phyloP scores from a whole-genome alignment of 2,329 filamentous ascomycete genomes.

The Graphilbum ipis-grandicollis region DNA sequence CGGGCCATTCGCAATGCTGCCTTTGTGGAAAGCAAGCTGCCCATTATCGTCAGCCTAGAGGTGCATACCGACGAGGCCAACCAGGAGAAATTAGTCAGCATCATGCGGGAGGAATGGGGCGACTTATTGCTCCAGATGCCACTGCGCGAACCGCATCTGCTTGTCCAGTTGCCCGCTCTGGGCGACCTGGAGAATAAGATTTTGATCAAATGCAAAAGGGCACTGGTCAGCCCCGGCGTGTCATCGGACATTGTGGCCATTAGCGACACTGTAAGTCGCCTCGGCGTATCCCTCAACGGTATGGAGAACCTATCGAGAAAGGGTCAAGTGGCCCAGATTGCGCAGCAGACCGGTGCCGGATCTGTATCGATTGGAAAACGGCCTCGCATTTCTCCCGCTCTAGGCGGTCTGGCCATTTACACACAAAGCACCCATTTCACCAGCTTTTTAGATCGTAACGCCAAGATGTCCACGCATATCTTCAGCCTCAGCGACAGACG shows the following conservation, averaged over 20 bases:
- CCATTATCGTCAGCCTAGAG: conserved; percentile 82
- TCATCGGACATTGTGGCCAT: no score
- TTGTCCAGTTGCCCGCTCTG: conserved; percentile 46
- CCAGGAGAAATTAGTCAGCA: conserved; percentile 81
- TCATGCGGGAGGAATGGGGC: conserved; percentile 82
- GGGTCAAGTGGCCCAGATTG: conserved; percentile 13
- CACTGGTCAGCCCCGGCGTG: no score
- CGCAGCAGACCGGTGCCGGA: no score
- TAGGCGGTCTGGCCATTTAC: conserved; percentile 67
- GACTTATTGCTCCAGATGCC: conserved; percentile 49
- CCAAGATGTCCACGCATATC: conserved; percentile 47
- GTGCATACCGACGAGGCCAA: conserved; percentile 71
- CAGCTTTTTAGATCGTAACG: conserved; percentile 46
- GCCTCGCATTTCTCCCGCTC: conserved; percentile 42
- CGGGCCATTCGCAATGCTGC: conserved; percentile 61
- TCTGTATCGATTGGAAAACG: no score
- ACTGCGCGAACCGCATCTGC: conserved; percentile 31
- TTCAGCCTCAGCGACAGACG: conserved; percentile 79
- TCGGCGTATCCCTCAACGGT: no score
- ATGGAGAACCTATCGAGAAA: no score
- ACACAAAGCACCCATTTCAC: conserved; percentile 73
- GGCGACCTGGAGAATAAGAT: conserved; percentile 64
- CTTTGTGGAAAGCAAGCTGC: conserved; percentile 58
- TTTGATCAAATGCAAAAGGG: conserved; percentile 60
- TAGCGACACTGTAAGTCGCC: no score